Evolutionary conservation across 1,139 yeast genomes (phyloP).

Genomic region (Candida labiduridarum): DNA sequence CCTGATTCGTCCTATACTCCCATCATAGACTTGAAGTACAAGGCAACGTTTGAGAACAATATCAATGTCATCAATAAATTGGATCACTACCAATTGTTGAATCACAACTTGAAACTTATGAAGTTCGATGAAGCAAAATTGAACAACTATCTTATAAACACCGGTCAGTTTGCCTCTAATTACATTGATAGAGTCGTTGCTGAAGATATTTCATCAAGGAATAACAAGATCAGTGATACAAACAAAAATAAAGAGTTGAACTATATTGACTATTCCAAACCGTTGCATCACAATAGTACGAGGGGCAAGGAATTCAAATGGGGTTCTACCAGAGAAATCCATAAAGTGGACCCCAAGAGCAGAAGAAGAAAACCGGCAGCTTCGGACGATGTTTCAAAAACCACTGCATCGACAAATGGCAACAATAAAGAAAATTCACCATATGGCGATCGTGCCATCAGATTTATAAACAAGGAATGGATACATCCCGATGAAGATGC

Average conservation of each 20-base stretch:
- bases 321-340: slow-evolving; percentile 33
- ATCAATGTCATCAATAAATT: slow-evolving; percentile 29
- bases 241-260: slow-evolving; percentile 19
- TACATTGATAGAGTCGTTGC: slow-evolving; percentile 40
- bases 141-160: slow-evolving; percentile 25
- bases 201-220: slow-evolving; percentile 34
- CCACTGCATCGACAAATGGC: slow-evolving; percentile 13
- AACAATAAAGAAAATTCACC: slow-evolving; percentile 1
- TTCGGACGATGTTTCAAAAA: slow-evolving; percentile 10
- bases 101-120: slow-evolving; percentile 29
- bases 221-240: slow-evolving; percentile 20
- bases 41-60: slow-evolving; percentile 26
- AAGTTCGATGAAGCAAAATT: slow-evolving; percentile 31
- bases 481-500: background rate
- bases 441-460: background rate
- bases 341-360: slow-evolving; percentile 17
- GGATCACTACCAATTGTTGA: slow-evolving; percentile 29
- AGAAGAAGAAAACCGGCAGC: slow-evolving; percentile 15
- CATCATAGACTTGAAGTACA: slow-evolving; percentile 15
- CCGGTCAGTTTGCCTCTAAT: slow-evolving; percentile 32
- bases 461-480: background rate
- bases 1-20: slow-evolving; percentile 1
- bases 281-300: slow-evolving; percentile 23
- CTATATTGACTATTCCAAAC: slow-evolving; percentile 19
- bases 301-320: slow-evolving; percentile 34